Base-by-base conservation (phyloP, 106 monocot genomes). In the Phalaenopsis aphrodite region DNA sequence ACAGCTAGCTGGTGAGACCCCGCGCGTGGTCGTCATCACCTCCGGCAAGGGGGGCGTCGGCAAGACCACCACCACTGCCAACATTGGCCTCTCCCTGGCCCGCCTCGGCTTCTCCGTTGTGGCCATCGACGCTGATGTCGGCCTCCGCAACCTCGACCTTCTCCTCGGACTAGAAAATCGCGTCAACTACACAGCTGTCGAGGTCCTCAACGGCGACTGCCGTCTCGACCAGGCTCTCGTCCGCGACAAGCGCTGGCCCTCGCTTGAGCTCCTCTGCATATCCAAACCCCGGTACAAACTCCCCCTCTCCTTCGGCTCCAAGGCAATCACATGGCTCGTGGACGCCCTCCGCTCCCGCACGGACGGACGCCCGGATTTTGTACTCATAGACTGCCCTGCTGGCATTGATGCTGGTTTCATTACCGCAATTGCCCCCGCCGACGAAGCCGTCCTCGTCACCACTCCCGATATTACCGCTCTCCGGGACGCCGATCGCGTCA, bases 21-120 rank as follows among this genome's bases (percentile, higher is more conserved):
- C 96, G 8, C 96, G 91, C 77, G 89, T 92, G 18, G 88, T 90
- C n/a, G 94, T 94, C 38, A 81, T 94, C 77, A 92, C 93, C 58
- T 94, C 94, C 47, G 97, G 97, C 16, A 97, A 97, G 86, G 97
- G 94, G 24, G 97, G 97, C 81, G 97, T 97, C 15, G 97, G 97
- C 14, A 97, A 97, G 87, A 97, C 96, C 74, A 97, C 96, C 75
- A 90, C 92, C 75, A 90, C 97, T 42, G 97, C 97, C 79, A 97
- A 97, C 82, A 77, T 97, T 64, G 90, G 88, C 67, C 84, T 91
- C 81, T 94, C 97, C 55, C 97, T 97, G 55, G 91, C 97, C 71
- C 94, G 97, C 72, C 84, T 89, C 77, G 91, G 89, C 79, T 85
- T 94, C 86, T 81, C 86, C 77, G 90, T 87, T 71, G 90, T 90